phyloP scores from a whole-genome alignment of 257 asterid species.

The Solanum megistacrolobum region DNA sequence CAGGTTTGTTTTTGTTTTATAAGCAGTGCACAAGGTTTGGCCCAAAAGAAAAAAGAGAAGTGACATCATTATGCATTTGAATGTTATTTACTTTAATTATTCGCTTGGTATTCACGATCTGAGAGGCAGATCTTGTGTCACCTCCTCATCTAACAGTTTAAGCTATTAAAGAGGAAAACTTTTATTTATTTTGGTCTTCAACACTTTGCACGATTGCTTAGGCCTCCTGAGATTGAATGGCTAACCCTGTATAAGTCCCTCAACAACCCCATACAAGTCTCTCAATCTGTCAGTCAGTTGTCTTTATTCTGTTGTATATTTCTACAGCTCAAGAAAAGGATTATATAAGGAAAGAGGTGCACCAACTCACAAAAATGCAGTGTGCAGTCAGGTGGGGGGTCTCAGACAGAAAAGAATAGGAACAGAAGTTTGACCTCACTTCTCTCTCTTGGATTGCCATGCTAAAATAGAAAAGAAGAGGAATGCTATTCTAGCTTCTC shows the following conservation, averaged over 20 bases:
- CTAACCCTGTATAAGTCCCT: not conserved
- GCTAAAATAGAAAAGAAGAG: not conserved
- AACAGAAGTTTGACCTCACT: not conserved
- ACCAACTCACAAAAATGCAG: not conserved
- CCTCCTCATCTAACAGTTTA: not conserved
- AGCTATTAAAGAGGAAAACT: not conserved
- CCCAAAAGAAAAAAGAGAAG: not conserved
- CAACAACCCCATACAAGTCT: not conserved
- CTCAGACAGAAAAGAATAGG: not conserved
- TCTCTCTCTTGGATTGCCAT: not conserved
- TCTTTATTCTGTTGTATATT: not conserved
- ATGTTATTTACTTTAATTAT: not conserved
- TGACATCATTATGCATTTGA: not conserved
- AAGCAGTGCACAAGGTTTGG: not conserved
- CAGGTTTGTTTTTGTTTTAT: conserved; percentile 19
- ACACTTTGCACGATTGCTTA: not conserved
- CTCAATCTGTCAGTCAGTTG: not conserved
- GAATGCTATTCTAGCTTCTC: not conserved
- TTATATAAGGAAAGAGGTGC: not conserved
- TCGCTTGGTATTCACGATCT: not conserved
- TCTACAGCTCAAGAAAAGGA: not conserved
- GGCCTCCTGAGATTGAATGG: not conserved
- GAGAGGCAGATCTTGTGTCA: not conserved
- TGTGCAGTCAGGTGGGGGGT: not conserved
- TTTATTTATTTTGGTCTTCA: not conserved